Percentiles rank a stretch among this genome's conserved stretches.
Conservation (phyloP, 2,329 filamentous ascomycete species). For the Nigrospora osmanthi region DNA sequence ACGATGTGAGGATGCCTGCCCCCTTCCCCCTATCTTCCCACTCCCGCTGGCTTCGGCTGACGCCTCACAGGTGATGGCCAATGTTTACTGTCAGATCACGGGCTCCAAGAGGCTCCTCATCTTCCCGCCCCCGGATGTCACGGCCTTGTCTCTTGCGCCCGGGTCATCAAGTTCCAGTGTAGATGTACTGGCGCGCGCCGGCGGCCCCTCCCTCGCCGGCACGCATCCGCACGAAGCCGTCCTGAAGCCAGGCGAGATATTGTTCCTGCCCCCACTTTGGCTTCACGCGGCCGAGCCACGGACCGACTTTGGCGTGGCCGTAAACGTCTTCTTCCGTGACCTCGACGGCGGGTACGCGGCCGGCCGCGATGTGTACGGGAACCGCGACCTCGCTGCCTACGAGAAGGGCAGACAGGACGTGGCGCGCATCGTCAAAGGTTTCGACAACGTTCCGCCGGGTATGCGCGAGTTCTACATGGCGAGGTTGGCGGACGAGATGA, state of each 20-base stretch:
- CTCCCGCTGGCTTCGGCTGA: not conserved
- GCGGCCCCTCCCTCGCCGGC: slow-evolving; percentile 26
- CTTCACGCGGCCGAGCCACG: slow-evolving; percentile 64
- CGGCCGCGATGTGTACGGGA: slow-evolving; percentile 81
- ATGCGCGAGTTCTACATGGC: slow-evolving; percentile 69
- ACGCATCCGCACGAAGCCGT: slow-evolving; percentile 61
- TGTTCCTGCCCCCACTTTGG: slow-evolving; percentile 81
- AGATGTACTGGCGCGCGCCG: slow-evolving; percentile 54
- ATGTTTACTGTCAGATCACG: slow-evolving; percentile 71
- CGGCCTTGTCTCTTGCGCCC: slow-evolving; percentile 60
- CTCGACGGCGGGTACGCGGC: slow-evolving; percentile 59
- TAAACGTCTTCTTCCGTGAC: slow-evolving; percentile 85
- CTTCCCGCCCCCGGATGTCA: slow-evolving; percentile 72
- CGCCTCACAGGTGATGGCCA: slow-evolving; percentile 64
- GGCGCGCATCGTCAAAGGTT: slow-evolving; percentile 55
- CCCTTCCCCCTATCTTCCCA: not conserved
- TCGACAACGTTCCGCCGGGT: slow-evolving; percentile 57
- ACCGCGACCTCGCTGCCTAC: slow-evolving; percentile 76
- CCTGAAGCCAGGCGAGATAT: slow-evolving; percentile 63
- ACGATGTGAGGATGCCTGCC: slow-evolving; percentile 59
- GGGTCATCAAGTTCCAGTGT: slow-evolving; percentile 75
- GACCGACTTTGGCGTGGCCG: slow-evolving; percentile 58
- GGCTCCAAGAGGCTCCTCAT: slow-evolving; percentile 68
- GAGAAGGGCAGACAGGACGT: slow-evolving; percentile 73
- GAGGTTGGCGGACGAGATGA: slow-evolving; percentile 62